Conservation (phyloP, 208 protist genomes). For the Acanthamoeba rhysodes region DNA sequence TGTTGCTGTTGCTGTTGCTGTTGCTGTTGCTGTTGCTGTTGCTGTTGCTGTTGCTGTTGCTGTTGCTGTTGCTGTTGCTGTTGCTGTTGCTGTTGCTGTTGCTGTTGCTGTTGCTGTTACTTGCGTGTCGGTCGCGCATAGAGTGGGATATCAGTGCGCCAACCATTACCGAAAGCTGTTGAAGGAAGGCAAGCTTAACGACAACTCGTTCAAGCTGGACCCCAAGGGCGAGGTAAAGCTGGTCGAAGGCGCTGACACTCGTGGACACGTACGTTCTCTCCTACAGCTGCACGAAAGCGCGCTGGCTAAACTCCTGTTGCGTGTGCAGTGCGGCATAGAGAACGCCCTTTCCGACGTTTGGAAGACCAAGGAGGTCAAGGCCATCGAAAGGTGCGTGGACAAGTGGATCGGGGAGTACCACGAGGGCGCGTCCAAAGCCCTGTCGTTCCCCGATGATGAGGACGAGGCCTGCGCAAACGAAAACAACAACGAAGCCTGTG, state of each 20-base stretch:
- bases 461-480: background rate
- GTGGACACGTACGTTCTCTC: background rate
- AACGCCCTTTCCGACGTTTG: slow-evolving; percentile 48
- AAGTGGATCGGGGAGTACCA: slow-evolving; percentile 53
- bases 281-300: background rate
- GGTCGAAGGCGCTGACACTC: background rate
- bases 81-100: too few relatives aligned
- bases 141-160: slow-evolving; percentile 64
- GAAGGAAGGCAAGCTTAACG: slow-evolving; percentile 64
- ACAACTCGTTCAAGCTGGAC: slow-evolving; percentile 48
- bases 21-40: too few relatives aligned
- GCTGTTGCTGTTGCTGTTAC: too few relatives aligned
- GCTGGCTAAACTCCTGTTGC: background rate
- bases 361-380: slow-evolving; percentile 55
- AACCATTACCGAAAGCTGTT: slow-evolving; percentile 58
- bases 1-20: too few relatives aligned
- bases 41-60: too few relatives aligned
- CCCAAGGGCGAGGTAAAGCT: slow-evolving; percentile 19
- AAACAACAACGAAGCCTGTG: background rate
- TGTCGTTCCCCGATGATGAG: slow-evolving; percentile 9
- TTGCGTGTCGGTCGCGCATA: background rate
- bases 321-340: background rate
- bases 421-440: background rate
- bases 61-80: too few relatives aligned
- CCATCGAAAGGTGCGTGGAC: slow-evolving; percentile 33